A percentile compares a stretch with the other conserved stretches of the same genome.
phyloP scores from a whole-genome alignment of 345 rosid species.

The Pugionium cornutum region DNA sequence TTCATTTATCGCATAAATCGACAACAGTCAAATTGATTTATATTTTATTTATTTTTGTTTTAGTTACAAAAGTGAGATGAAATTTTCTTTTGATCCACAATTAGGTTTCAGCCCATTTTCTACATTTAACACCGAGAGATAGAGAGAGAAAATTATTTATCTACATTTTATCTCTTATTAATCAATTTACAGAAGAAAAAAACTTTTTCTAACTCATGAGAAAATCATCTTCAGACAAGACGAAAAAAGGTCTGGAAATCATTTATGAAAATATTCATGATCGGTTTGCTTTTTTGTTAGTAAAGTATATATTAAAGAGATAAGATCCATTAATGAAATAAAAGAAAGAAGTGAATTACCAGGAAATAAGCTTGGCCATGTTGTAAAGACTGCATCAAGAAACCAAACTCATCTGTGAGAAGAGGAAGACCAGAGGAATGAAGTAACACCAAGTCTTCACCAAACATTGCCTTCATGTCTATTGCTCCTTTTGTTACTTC shows the following conservation, averaged over 20 bases:
- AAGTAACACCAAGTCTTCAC: slow-evolving; percentile 63
- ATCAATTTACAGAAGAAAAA: no score
- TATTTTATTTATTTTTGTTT: background rate
- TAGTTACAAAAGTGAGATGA: no score
- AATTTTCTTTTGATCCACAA: background rate
- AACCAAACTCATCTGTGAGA: slow-evolving; percentile 74
- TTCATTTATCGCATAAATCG: slow-evolving; percentile 21
- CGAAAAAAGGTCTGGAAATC: slow-evolving; percentile 2
- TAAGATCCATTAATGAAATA: background rate
- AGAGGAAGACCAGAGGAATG: slow-evolving; percentile 79
- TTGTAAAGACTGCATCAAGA: slow-evolving; percentile 65
- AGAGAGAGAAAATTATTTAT: no score
- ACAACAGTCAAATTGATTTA: slow-evolving; percentile 18
- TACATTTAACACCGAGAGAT: no score
- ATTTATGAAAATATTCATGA: background rate
- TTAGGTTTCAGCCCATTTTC: slow-evolving; percentile 11
- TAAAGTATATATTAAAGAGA: background rate
- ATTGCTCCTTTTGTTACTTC: slow-evolving; percentile 77
- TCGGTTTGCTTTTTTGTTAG: background rate
- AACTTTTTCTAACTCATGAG: background rate
- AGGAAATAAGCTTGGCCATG: slow-evolving; percentile 93
- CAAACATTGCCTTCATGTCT: slow-evolving; percentile 78
- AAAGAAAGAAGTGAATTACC: slow-evolving; percentile 45
- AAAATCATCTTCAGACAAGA: background rate
- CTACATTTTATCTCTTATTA: no score